Base-by-base conservation (phyloP, 768 basidiomycete genomes). In the Mrakia gelida region DNA sequence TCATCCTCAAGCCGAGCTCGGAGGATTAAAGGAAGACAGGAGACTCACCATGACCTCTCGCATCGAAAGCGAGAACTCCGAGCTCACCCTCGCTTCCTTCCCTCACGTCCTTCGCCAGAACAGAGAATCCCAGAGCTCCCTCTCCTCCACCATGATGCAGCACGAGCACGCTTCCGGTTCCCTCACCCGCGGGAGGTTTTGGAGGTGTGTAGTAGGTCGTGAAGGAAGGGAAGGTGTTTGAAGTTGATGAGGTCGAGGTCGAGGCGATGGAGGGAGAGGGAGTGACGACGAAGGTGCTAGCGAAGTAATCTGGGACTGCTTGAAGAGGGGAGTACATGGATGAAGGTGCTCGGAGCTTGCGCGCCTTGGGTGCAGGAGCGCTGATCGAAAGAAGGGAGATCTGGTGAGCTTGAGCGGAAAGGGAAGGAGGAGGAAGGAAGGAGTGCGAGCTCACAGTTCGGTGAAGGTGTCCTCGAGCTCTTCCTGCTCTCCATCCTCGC, bases 71-170 rank as follows among this genome's bases (percentile, higher is more conserved):
- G 71, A 99, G 81, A 23, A 98, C 88, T 0, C 96, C 95, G 72
- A 91, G 89, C 80, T 92, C 92, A 8, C 90, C 91, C 41, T 86
- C 87, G 62, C 89, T 88, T 83, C 87, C 80, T 62, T 85, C 88
- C 16, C 83, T 83, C 1, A 98, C 85, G 84, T 92, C 91, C 84
- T 91, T 91, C n/a, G 95, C 94, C 77, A 97, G 87, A 81, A 90
- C 91, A 2, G 97, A 95, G 83, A 96, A 99, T 80, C 89, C 92
- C 79, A 98, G 86, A 0, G 90, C 97, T 0, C 91, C 91, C 82
- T 94, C 94, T n/a, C 97, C 97, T 0, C 94, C 96, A 0, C 97
- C 97, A 81, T 99, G 96, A 81, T 97, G 95, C 85, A 93, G 95
- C 8, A 98, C 88, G 83, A 98, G 88, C 4, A 96, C 89, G 0